Percentiles rank a stretch among this genome's conserved stretches.
Evolutionary conservation across 805 yeast species (phyloP).

Genomic region (Millerozyma miso): DNA sequence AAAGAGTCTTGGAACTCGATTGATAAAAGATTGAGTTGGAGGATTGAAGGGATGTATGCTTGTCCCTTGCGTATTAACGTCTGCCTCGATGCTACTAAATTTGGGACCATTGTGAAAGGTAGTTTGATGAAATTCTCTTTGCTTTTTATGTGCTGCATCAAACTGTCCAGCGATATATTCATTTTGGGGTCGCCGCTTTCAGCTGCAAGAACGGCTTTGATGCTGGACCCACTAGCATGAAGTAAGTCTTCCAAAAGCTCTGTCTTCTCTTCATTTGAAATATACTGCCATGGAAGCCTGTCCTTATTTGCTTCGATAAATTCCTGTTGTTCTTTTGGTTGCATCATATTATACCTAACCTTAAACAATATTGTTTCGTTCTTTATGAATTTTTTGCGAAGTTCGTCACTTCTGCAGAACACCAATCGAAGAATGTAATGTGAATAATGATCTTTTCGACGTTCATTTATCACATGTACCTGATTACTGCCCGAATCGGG

Average conservation of each 20-base stretch:
- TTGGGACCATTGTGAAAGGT: slow-evolving; percentile 82
- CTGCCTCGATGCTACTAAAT: slow-evolving; percentile 67
- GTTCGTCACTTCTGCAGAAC: slow-evolving; percentile 82
- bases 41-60: slow-evolving; percentile 81
- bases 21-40: slow-evolving; percentile 67
- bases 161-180: slow-evolving; percentile 44
- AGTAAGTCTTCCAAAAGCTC: slow-evolving; percentile 45
- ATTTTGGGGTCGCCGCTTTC: slow-evolving; percentile 25
- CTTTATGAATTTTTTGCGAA: slow-evolving; percentile 71
- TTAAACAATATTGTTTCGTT: slow-evolving; percentile 74
- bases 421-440: slow-evolving; percentile 87
- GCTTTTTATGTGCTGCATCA: slow-evolving; percentile 43
- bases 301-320: slow-evolving; percentile 55
- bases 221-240: slow-evolving; percentile 49
- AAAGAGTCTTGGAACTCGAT: slow-evolving; percentile 62
- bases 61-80: slow-evolving; percentile 64
- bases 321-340: slow-evolving; percentile 60
- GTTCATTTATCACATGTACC: slow-evolving; percentile 45
- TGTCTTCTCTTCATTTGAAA: slow-evolving; percentile 56
- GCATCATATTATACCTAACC: slow-evolving; percentile 63
- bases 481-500: slow-evolving; percentile 12
- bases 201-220: slow-evolving; percentile 32
- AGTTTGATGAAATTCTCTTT: slow-evolving; percentile 73
- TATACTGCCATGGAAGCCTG: slow-evolving; percentile 70
- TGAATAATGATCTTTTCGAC: slow-evolving; percentile 86